phyloP scores from a whole-genome alignment of 2,329 filamentous ascomycete genomes.

The Ceratocystis huliohia region DNA sequence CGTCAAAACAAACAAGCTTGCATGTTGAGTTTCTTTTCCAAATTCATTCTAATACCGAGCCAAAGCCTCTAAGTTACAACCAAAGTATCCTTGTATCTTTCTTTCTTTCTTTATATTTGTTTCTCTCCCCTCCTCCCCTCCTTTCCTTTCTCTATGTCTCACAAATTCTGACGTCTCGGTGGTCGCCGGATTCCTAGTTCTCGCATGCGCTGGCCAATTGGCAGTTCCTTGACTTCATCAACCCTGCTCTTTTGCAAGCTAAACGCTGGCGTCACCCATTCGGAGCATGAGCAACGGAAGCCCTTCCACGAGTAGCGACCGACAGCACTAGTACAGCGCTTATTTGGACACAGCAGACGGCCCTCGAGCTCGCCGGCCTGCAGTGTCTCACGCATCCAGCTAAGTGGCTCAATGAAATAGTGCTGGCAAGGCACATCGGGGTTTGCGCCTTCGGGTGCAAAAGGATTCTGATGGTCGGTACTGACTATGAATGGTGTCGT shows the following conservation, averaged over 20 bases:
- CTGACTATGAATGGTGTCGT: conserved; percentile 48
- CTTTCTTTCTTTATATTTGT: background rate
- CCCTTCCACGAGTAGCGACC: conserved; percentile 96
- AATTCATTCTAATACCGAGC: conserved; percentile 5
- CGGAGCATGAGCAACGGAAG: conserved; percentile 77
- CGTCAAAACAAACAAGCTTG: background rate
- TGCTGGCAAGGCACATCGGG: conserved; percentile 52
- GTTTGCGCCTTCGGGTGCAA: conserved; percentile 24
- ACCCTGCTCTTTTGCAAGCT: conserved; percentile 71
- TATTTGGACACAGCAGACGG: conserved; percentile 67
- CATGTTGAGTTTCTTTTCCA: background rate
- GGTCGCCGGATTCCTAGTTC: conserved; percentile 43
- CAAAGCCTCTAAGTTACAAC: background rate
- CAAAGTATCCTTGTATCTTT: background rate
- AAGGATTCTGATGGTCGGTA: conserved; percentile 38
- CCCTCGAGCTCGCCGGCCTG: conserved; percentile 73
- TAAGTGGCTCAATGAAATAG: conserved; percentile 79
- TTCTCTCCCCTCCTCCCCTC: background rate
- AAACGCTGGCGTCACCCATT: conserved; percentile 85
- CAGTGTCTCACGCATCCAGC: conserved; percentile 84
- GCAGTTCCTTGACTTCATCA: conserved; percentile 46
- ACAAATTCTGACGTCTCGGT: conserved; percentile 33
- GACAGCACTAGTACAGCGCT: conserved; percentile 66
- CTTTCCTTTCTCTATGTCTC: conserved; percentile 16
- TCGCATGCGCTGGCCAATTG: conserved; percentile 21